Conservation (phyloP, 768 basidiomycete genomes). For the Cystobasidium tubakii region DNA sequence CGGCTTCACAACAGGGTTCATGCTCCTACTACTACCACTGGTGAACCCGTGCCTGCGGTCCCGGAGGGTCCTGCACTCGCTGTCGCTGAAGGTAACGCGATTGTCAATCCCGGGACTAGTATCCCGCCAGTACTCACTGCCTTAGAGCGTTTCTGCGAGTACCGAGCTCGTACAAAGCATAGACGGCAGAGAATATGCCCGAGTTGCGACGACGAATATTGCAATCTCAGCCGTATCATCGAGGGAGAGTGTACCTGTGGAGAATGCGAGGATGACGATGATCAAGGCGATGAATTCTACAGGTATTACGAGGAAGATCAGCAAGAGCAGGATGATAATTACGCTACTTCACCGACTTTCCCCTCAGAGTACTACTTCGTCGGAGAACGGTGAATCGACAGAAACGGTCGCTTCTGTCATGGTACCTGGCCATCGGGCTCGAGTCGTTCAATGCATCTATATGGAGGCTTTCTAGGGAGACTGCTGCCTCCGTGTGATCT, state of each 20-base stretch:
- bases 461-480: conserved; percentile 6
- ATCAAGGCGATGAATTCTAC: neutral
- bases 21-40: no score
- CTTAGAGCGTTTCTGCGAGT: neutral
- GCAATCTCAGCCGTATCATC: neutral
- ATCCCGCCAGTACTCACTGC: neutral
- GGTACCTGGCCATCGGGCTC: conserved; percentile 5
- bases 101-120: neutral
- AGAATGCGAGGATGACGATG: neutral
- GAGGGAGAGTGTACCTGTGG: neutral
- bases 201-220: neutral
- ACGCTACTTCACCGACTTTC: neutral
- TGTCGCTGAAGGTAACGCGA: no score
- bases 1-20: no score
- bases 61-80: no score
- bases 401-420: conserved; percentile 1
- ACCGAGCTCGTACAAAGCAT: neutral
- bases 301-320: neutral
- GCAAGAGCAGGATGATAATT: neutral
- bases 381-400: neutral
- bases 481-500: no score
- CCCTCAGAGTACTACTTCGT: neutral
- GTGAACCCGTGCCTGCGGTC: no score
- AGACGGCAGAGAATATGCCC: neutral
- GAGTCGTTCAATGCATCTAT: neutral